phyloP scores from a whole-genome alignment of 2,329 filamentous ascomycete genomes.

The Daldinia sp. region DNA sequence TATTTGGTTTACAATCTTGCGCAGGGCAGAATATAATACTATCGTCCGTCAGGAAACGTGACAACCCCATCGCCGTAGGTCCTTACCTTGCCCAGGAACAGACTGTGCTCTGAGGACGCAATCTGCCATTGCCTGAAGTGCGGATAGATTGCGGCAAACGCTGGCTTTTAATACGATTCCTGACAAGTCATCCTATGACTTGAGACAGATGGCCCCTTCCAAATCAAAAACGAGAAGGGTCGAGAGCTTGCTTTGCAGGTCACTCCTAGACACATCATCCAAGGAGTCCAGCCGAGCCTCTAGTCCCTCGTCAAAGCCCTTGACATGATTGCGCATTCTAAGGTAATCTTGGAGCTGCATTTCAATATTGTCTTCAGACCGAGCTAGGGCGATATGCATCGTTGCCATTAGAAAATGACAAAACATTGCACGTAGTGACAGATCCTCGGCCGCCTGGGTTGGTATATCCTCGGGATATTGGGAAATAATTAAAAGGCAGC shows the following conservation, averaged over 20 bases:
- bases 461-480: slow-evolving; percentile 59
- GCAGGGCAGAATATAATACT: slow-evolving; percentile 64
- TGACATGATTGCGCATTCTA: slow-evolving; percentile 66
- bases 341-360: slow-evolving; percentile 68
- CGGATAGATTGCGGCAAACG: slow-evolving; percentile 53
- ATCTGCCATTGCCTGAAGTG: slow-evolving; percentile 72
- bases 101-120: slow-evolving; percentile 62
- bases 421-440: slow-evolving; percentile 68
- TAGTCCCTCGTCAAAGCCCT: slow-evolving; percentile 61
- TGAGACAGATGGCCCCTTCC: slow-evolving; percentile 73
- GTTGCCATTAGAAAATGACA: slow-evolving; percentile 74
- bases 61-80: background rate
- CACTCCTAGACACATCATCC: slow-evolving; percentile 55
- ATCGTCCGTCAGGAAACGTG: slow-evolving; percentile 12
- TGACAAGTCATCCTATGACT: slow-evolving; percentile 72
- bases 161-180: slow-evolving; percentile 64
- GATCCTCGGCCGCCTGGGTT: slow-evolving; percentile 53
- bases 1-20: slow-evolving; percentile 75
- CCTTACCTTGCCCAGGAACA: slow-evolving; percentile 60
- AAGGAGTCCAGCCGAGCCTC: slow-evolving; percentile 51
- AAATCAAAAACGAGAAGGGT: slow-evolving; percentile 80
- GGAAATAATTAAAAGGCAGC: slow-evolving; percentile 61
- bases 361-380: slow-evolving; percentile 59
- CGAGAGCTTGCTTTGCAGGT: slow-evolving; percentile 69
- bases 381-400: slow-evolving; percentile 60